Base-by-base conservation (phyloP, 169 alveolate genomes). In the Cyclospora cayetanensis region DNA sequence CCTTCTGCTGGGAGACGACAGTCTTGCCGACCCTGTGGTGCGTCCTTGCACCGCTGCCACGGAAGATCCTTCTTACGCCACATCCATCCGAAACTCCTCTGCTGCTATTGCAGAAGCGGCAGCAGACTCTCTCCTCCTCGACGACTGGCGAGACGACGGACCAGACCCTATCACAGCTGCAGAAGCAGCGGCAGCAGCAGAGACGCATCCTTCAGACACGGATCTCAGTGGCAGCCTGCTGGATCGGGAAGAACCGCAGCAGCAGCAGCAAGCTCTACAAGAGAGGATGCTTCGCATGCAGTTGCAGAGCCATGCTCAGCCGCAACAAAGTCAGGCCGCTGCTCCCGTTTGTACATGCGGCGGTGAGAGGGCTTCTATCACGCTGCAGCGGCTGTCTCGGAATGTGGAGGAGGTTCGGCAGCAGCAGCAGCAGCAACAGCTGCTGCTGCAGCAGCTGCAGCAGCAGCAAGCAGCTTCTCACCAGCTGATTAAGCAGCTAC, bases 381-480 rank as follows among this genome's bases (percentile, higher is more conserved):
- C 70, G 11, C 31, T 55, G 70, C 31, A 55, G 31, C 70, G 29
- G 11, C 27, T 55, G 27, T 20, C 70, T 9, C 9, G 31, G 11
- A 29, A 55, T 22, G 27, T 55, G 70, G 7, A 55, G 15, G 70
- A 55, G 70, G 4, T 55, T 7, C 55, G 55, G 55, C 55, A 46
- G 55, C 55, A 46, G 70, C 70, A 55, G 70, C 70, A 55, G 70
- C 70, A 55, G 29, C 70, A 55, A 29, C 9, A 55, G n/a, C 31
- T 4, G 70, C 70, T 55, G 70, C 70, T 55, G 70, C 70, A 55
- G 70, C 70, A 55, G 34, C 34, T 55, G 70, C 70, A 15, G 70
- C 70, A 55, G 70, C 70, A 55, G 70, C 70, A 55, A 22, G 4
- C 11, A 22, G n/a, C 31, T 15, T 20, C 15, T 20, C 70, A 55